Base-by-base conservation (phyloP, 495 filamentous ascomycete genomes). In the Xylaria acuta region DNA sequence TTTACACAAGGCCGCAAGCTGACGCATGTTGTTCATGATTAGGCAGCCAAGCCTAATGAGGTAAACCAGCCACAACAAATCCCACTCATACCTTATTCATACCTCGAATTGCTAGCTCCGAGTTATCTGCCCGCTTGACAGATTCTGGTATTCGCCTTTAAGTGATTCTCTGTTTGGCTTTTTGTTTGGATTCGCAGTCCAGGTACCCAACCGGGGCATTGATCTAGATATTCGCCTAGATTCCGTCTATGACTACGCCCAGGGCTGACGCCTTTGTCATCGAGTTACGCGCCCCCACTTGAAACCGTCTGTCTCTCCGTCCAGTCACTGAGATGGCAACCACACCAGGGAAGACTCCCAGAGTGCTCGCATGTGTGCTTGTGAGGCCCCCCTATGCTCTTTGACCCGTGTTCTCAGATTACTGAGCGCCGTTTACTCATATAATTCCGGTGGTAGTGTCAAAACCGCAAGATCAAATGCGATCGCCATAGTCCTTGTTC, bases 401-500 rank as follows among this genome's bases (percentile, higher is more conserved):
- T 60, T 38, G 20, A n/a, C 32, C 47, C 20, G 3, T 25, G 12
- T 27, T 51, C 22, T 47, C 53, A 47, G 63, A 41, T 32, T 54
- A 47, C 41, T 32, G 60, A 45, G 34, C 30, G 4, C n/a, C 14
- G 32, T 49, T 5, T 64, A n/a, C 68, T 64, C 32, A 64, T 54
- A 30, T 20, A 16, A 20, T 51, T 3, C 11, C 83, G 73, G 79
- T 72, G 34, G 51, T 80, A 86, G 64, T 93, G 91, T 71, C 90
- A 91, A 73, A 86, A 86, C 70, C 83, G 90, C 67, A 93, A 93
- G 80, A 87, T 92, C 75, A 90, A 88, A 75, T 93, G 91, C 78
- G 89, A 92, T 76, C 88, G 90, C 54, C 84, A 86, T 51, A 90
- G 89, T 77, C 90, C 91, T 25, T 93, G 91, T 74, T 84, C 87